Evolutionary conservation across 1,284 basidiomycete genomes (phyloP), one percentile per base, ranked within the genome.

Genomic region (Gastroboletus turbinatus): DNA sequence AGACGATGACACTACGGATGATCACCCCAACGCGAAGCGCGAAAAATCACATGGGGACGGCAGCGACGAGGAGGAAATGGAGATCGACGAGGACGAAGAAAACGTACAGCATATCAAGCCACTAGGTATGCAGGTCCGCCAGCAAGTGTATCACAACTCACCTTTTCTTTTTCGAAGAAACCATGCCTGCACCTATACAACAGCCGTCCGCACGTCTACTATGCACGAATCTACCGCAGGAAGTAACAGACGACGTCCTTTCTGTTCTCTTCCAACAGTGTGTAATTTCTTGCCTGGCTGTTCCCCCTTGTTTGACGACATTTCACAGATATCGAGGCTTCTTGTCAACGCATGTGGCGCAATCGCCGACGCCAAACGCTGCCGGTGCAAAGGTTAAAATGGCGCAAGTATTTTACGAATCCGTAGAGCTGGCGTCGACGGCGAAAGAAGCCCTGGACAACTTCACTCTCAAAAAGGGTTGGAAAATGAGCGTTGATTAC

Each of bases 191-290:
- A 32, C 72, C 77, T 45, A 73, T 76, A 48, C 82, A 84, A 63
- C 81, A 82, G 52, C 81, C 82, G 33, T 85, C 87, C n/a, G 74
- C 83, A 25, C 79, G 83, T 48, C 71, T 92, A 52, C 72, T 89
- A 56, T 92, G 89, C 74, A 85, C 86, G 58, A 92, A 92, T 71
- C 75, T 93, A 33, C 90, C 90, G 1, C 82, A 85, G 68, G 90
- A 93, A 69, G 87, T 92, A 30, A 90, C 88, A 23, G 85, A 90
- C 63, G 86, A 88, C 57, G 85, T 91, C 39, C 78, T 94, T 27
- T 82, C 84, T 8, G 87, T 92, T n/a, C 74, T 94, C 19, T 94
- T 94, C 75, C 89, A 93, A 74, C 90, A 93, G 92, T 92, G 67
- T 54, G 91, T 82, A 3, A 50, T 50, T 23, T 46, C 40, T 14